Evolutionary conservation across 2,329 filamentous ascomycete genomes (phyloP).

Genomic region (Botrytis pseudocinerea): DNA sequence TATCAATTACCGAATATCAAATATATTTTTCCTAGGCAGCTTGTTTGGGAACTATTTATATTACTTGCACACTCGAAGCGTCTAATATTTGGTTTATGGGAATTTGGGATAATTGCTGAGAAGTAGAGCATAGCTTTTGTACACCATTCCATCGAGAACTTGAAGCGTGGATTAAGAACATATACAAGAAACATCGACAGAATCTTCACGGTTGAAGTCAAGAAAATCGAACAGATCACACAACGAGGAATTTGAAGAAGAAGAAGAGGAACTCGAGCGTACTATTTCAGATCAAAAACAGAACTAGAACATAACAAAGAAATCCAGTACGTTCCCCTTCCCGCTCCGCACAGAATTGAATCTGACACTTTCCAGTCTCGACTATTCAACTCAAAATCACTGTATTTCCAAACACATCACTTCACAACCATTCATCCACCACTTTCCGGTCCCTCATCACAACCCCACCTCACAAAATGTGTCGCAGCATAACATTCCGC

Average conservation of each 20-base stretch:
- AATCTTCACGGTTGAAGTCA: neutral
- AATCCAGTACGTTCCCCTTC: neutral
- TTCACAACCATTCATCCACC: neutral
- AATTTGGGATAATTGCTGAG: neutral
- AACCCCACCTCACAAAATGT: neutral
- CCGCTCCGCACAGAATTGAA: neutral
- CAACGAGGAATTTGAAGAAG: neutral
- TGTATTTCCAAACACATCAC: neutral
- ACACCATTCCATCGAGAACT: neutral
- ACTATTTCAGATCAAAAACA: neutral
- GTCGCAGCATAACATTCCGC: constrained; percentile 4
- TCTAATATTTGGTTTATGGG: neutral
- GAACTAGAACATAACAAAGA: neutral
- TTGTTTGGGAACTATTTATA: neutral
- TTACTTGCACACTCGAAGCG: neutral
- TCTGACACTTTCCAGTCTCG: neutral
- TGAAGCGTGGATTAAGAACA: neutral
- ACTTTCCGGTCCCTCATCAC: neutral
- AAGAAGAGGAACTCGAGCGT: neutral
- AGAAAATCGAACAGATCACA: neutral
- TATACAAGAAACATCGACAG: neutral
- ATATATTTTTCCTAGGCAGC: neutral
- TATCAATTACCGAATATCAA: neutral
- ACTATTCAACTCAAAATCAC: neutral
- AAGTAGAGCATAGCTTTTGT: neutral